phyloP scores from a whole-genome alignment of 2,329 filamentous ascomycete species.

The Pyrenophora seminiperda region DNA sequence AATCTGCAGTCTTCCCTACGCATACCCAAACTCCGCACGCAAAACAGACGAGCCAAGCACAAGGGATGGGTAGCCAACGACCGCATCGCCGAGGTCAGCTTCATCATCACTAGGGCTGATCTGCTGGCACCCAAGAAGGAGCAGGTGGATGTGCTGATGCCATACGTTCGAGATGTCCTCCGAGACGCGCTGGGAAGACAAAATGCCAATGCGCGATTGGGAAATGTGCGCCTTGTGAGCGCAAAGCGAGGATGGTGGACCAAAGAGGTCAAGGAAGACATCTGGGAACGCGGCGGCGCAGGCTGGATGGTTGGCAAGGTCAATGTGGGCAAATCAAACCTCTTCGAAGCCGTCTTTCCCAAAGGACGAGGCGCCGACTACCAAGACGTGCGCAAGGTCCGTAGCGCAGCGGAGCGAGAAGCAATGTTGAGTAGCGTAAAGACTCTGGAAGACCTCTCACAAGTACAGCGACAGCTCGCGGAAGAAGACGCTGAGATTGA shows the following conservation, averaged over 20 bases:
- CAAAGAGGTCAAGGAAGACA: constrained; percentile 79
- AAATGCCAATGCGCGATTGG: constrained; percentile 75
- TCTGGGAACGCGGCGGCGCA: constrained; percentile 81
- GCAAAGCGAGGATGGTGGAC: constrained; percentile 92
- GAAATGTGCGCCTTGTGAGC: constrained; percentile 86
- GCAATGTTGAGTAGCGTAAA: constrained; percentile 36
- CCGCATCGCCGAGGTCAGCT: constrained; percentile 77
- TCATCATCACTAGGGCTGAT: constrained; percentile 89
- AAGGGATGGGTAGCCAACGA: constrained; percentile 67
- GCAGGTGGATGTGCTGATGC: constrained; percentile 84
- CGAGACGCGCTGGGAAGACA: constrained; percentile 73
- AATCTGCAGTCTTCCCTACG: constrained; percentile 72
- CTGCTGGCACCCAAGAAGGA: constrained; percentile 81
- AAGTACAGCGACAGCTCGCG: constrained; percentile 37
- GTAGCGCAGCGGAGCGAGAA: constrained; percentile 40
- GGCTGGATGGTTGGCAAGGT: constrained; percentile 98
- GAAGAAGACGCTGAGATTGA: constrained; percentile 41
- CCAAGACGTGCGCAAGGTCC: constrained; percentile 44
- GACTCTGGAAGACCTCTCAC: constrained; percentile 32
- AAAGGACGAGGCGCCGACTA: constrained; percentile 59
- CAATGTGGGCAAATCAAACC: constrained; percentile 93
- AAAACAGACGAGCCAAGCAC: constrained; percentile 76
- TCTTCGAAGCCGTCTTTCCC: constrained; percentile 87
- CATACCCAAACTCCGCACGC: constrained; percentile 74
- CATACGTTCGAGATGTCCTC: constrained; percentile 77